Conservation (phyloP, 2,329 filamentous ascomycete genomes). For the Rhynchosporium graminicola region DNA sequence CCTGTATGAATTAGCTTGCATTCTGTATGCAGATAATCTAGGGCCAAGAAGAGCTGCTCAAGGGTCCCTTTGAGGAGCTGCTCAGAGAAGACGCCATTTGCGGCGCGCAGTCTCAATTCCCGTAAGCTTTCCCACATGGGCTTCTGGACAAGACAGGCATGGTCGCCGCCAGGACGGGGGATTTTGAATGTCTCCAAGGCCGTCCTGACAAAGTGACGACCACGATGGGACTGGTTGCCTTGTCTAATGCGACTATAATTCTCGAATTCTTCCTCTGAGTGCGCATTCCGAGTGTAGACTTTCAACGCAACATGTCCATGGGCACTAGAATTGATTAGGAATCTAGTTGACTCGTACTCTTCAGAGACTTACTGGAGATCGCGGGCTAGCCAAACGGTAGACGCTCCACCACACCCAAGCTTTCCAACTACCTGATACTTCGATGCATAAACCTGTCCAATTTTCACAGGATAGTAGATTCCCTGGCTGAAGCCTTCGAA, state of each 20-base stretch:
- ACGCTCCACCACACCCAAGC: slow-evolving; percentile 8
- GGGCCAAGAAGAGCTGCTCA: slow-evolving; percentile 25
- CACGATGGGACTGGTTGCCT: slow-evolving; percentile 1
- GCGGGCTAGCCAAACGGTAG: slow-evolving; percentile 12
- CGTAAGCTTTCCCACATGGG: slow-evolving; percentile 27
- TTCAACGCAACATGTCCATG: slow-evolving; percentile 5
- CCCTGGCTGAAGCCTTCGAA: not conserved
- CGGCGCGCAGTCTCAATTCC: slow-evolving; percentile 18
- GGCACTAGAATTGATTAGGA: not conserved
- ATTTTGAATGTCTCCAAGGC: slow-evolving; percentile 38
- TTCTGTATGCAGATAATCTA: slow-evolving; percentile 36
- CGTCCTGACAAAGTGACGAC: not conserved
- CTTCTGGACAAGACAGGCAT: slow-evolving; percentile 33
- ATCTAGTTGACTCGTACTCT: not conserved
- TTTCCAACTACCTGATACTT: slow-evolving; percentile 15
- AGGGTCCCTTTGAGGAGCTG: slow-evolving; percentile 23
- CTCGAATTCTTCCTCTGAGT: not conserved
- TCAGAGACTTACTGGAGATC: not conserved
- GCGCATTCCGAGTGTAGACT: not conserved
- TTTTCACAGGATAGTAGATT: not conserved
- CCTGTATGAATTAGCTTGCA: slow-evolving; percentile 34
- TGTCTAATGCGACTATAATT: not conserved
- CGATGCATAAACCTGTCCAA: slow-evolving; percentile 11
- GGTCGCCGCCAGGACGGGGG: slow-evolving; percentile 22
- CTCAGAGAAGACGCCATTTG: not conserved